Base-by-base conservation (phyloP, 106 monocot species). In the Dendrobium catenatum region DNA sequence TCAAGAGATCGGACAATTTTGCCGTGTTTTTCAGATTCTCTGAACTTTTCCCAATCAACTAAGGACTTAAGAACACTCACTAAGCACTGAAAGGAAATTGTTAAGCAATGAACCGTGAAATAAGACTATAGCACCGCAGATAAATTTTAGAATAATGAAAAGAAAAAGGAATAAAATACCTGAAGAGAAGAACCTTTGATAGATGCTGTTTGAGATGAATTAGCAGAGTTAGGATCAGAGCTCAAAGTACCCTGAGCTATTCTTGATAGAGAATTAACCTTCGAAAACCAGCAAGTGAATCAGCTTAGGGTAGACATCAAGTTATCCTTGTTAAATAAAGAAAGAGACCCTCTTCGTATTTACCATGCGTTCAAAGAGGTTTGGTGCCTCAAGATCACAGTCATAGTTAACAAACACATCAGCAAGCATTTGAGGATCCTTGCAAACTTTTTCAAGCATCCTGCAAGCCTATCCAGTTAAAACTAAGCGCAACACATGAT, bases 391-490 rank as follows among this genome's bases (percentile, higher is more conserved):
- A 73, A 95, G 88, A 87, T 95, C 98, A 90, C 98, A 98, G 79
- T 98, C 98, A 84, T 95, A 98, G 61, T 98, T 98, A 48, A 98
- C 89, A 91, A 98, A 98, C 77, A 98, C 79, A 77, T 98, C 98
- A 31, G 89, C 93, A 85, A 98, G 95, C 98, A 98, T 98, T 91
- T 98, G 98, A 37, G 98, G 79, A 85, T 98, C 95, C 79, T 89
- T 92, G 74, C 89, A 98, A 26, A 91, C 94, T 77, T 91, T 95
- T 84, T 98, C 95, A 59, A 98, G 91, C 98, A 98, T 95, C 85
- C 98, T 98, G 73, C 72, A 80, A 9, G 5, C 27, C 13, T 49
- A 76, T 76, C 49, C 8, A 19, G 76, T 76, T 42, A 76, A 76
- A 75, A 26, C 42, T 76, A 76, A 76, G 76, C 18, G 13, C 13